phyloP scores from a whole-genome alignment of 495 filamentous ascomycete genomes.

The Podospora pseudoanserina region DNA sequence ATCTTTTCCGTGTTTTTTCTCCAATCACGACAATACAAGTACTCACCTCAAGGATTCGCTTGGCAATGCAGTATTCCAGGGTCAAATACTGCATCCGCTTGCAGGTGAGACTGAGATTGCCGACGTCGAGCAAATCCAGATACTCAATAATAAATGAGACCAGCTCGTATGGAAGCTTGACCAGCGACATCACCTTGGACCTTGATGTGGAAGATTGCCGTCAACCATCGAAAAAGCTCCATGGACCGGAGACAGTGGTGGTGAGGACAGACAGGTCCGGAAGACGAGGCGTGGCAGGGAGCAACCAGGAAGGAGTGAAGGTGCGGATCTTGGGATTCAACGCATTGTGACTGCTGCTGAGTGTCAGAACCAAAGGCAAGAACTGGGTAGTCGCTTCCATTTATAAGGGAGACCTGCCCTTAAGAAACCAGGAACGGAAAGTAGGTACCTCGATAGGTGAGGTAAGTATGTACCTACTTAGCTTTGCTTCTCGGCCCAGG shows the following conservation, averaged over 20 bases:
- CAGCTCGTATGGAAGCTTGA: conserved; percentile 59
- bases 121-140: conserved; percentile 50
- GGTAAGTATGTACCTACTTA: too few species aligned
- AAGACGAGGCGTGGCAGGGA: neutral
- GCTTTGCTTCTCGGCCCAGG: too few species aligned
- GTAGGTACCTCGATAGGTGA: too few species aligned
- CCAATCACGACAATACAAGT: neutral
- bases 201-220: neutral
- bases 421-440: neutral
- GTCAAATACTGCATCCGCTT: conserved; percentile 51
- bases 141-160: conserved; percentile 56
- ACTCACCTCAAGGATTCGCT: conserved; percentile 55
- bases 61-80: conserved; percentile 59
- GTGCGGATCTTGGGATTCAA: neutral
- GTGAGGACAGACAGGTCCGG: neutral
- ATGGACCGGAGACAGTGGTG: neutral
- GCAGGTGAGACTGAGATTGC: conserved; percentile 49
- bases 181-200: conserved; percentile 27
- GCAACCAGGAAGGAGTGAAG: neutral
- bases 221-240: neutral
- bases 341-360: neutral
- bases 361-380: neutral
- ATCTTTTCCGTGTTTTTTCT: neutral
- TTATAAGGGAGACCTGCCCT: neutral
- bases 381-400: neutral